Base-by-base conservation (phyloP, 2,329 filamentous ascomycete genomes). In the Phialophora macrospora region DNA sequence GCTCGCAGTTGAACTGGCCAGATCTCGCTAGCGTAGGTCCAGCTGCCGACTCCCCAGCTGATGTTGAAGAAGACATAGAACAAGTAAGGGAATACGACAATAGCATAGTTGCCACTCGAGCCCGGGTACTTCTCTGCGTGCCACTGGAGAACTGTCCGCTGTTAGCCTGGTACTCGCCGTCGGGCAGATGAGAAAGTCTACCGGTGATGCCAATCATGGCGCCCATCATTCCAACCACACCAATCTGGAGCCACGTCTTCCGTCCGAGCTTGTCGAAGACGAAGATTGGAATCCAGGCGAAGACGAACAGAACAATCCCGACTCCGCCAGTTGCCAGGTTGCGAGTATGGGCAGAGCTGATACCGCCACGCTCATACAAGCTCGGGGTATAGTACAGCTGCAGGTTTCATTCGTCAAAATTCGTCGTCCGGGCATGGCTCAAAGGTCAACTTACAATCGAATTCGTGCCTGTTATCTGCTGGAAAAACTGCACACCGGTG, bases 291-390 rank as follows among this genome's bases (percentile, higher is more conserved):
- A 82, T 69, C 0, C 78, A 80, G 65, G 81, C 81, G 77, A 80
- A 83, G 26, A 82, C 72, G 32, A 81, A 80, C 0, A 81, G 79
- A 7, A 85, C 75, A 1, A 81, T 79, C 22, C 82, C 82, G 70
- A 78, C 82, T 65, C 65, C 77, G 78, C 32, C 32, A 0, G 32
- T 34, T 34, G 32, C 32, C 32, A 34, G 32, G 32, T 34, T 34
- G 32, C 32, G 32, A 11, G 32, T 34, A 34, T 34, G 32, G 32
- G 32, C 32, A 12, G 32, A 34, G 9, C 11, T 34, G 32, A 34
- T 34, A 34, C 32, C 32, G 11, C 32, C 32, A 34, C 32, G 32
- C 32, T 34, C 32, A 12, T 34, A 34, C 32, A 34, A 34, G 32
- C 32, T 34, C 11, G 32, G 32, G 32, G 32, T 34, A 11, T 34